These are phyloP conservation scores for Diospyros lotus DNA, from an alignment of 148 eudicot species.

Conservation along the genomic window DNA sequence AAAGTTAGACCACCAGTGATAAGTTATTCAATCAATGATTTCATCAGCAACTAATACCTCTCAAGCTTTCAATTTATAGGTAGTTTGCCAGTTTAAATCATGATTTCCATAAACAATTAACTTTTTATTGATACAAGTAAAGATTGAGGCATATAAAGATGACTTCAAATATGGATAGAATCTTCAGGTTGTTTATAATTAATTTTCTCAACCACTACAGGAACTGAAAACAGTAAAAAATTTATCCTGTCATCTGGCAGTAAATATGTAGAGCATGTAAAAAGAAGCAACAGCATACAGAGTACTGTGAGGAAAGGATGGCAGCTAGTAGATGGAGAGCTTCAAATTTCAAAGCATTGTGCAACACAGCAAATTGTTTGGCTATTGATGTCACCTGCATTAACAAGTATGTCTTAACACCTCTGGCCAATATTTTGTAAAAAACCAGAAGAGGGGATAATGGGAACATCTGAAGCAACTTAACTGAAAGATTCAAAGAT, in stretches of 20 bases:
- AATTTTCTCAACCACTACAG: too few relatives aligned
- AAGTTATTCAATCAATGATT: background rate
- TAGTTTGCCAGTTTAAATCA: background rate
- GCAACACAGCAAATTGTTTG: conserved; percentile 67
- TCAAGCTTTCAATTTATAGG: background rate
- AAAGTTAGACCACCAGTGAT: background rate
- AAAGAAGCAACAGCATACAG: conserved; percentile 40
- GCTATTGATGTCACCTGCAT: conserved; percentile 60
- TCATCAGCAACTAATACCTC: background rate
- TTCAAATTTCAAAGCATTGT: conserved; percentile 81
- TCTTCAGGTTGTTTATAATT: background rate
- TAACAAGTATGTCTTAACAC: conserved; percentile 5
- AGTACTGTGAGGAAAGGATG: conserved; percentile 50
- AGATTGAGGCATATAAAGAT: background rate
- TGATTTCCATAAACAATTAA: background rate
- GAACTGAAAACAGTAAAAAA: too few relatives aligned
- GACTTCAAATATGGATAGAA: conserved; percentile 2
- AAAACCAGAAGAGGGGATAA: background rate
- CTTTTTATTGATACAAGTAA: too few relatives aligned
- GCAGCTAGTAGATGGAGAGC: conserved; percentile 61
- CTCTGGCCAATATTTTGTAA: background rate
- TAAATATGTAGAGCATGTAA: background rate
- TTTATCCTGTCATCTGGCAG: background rate
- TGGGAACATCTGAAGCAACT: background rate
- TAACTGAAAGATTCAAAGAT: conserved; percentile 6